phyloP scores from a whole-genome alignment of 768 basidiomycete species.

The Kwoniella europaea region DNA sequence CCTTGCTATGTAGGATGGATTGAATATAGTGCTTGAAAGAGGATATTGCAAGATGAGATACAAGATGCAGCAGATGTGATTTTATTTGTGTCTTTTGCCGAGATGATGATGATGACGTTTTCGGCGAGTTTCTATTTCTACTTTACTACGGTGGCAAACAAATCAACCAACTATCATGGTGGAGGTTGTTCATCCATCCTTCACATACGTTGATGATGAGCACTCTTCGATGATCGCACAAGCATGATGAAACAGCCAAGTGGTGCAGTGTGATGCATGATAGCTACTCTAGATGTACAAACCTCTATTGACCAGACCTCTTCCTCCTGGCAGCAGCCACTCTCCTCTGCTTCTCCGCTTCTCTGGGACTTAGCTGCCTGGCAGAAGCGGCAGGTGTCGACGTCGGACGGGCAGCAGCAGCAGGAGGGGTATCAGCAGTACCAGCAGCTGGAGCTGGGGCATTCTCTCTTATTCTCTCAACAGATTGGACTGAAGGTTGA shows the following conservation, averaged over 20 bases:
- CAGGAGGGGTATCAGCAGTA: neutral
- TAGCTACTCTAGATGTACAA: neutral
- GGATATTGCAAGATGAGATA: neutral
- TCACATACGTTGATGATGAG: too few relatives aligned
- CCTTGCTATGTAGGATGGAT: neutral
- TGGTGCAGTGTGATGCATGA: slow-evolving; percentile 12
- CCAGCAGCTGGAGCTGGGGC: neutral
- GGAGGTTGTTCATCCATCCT: slow-evolving; percentile 3
- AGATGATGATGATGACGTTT: slow-evolving; percentile 11
- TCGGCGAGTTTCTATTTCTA: slow-evolving; percentile 3
- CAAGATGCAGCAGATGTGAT: neutral
- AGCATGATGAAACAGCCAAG: neutral
- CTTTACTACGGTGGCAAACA: slow-evolving; percentile 6
- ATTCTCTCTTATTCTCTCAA: slow-evolving; percentile 19
- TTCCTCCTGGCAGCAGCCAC: slow-evolving; percentile 33
- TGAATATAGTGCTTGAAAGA: neutral
- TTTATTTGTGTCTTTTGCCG: neutral
- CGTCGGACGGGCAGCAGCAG: neutral
- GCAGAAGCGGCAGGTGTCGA: neutral
- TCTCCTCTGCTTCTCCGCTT: slow-evolving; percentile 34
- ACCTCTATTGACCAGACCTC: slow-evolving; percentile 27
- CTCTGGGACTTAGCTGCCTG: slow-evolving; percentile 8
- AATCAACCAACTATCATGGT: neutral
- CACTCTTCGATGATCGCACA: neutral
- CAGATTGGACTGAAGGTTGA: slow-evolving; percentile 6